Percentiles rank a stretch among this genome's conserved stretches.
phyloP scores from a whole-genome alignment of 768 basidiomycete genomes.

The Leccinum variicolor region DNA sequence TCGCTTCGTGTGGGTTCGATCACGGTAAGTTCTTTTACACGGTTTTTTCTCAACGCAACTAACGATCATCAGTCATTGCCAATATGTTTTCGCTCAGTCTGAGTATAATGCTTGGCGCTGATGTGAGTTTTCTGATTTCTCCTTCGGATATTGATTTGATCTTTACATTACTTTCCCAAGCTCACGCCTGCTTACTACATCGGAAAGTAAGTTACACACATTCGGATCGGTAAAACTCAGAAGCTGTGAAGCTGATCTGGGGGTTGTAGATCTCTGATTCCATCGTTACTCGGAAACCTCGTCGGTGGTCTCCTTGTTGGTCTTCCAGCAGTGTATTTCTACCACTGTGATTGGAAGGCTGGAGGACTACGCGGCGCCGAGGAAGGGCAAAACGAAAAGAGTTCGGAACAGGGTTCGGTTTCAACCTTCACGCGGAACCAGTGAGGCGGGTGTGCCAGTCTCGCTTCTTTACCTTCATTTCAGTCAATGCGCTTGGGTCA shows the following conservation, averaged over 20 bases:
- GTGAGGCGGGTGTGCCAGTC: neutral
- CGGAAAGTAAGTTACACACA: constrained; percentile 47
- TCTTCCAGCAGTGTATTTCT: constrained; percentile 62
- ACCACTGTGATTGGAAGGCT: constrained; percentile 48
- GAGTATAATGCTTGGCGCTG: constrained; percentile 66
- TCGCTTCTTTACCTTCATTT: neutral
- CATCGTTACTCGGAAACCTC: constrained; percentile 63
- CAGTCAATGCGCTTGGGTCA: neutral
- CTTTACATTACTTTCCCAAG: constrained; percentile 3
- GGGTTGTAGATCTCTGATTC: constrained; percentile 51
- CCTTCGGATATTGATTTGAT: constrained; percentile 1
- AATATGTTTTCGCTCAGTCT: constrained; percentile 76
- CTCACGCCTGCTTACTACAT: constrained; percentile 46
- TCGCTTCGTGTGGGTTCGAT: constrained; percentile 68
- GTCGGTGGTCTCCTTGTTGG: constrained; percentile 64
- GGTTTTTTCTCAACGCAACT: neutral
- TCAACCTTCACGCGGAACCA: constrained; percentile 4
- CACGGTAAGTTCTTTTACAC: constrained; percentile 46
- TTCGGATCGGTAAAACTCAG: neutral
- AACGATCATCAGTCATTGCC: constrained; percentile 48
- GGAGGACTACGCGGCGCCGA: constrained; percentile 41
- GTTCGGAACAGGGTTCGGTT: constrained; percentile 3
- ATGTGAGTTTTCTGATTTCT: constrained; percentile 39
- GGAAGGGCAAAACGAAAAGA: constrained; percentile 23
- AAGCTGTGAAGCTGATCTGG: neutral